These are phyloP conservation scores for Penicillium lagena DNA, from an alignment of 495 filamentous ascomycete genomes.

Conservation along the genomic window DNA sequence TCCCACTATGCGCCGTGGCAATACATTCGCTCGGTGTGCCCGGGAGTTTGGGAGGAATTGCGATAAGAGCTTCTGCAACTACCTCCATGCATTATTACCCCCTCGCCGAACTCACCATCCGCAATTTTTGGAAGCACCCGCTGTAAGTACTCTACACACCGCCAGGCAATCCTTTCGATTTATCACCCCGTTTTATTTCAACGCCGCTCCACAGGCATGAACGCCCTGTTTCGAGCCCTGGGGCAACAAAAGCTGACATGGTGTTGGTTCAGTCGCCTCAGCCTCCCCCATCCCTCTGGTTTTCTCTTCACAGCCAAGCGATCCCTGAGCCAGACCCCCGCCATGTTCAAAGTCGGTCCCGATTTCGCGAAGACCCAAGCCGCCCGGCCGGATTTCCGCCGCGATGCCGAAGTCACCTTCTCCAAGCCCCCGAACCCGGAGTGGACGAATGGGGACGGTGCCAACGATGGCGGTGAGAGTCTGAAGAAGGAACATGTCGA, in stretches of 20 bases:
- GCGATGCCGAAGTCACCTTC: slow-evolving; percentile 44
- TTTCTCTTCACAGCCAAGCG: background rate
- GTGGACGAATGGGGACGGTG: slow-evolving; percentile 76
- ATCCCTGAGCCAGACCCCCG: slow-evolving; percentile 15
- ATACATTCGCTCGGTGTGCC: too few species aligned
- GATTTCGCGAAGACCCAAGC: slow-evolving; percentile 76
- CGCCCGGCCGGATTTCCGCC: slow-evolving; percentile 60
- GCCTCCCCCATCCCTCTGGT: background rate
- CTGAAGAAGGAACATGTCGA: slow-evolving; percentile 59
- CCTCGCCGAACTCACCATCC: background rate
- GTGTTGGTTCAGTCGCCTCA: slow-evolving; percentile 1
- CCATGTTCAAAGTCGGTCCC: slow-evolving; percentile 21
- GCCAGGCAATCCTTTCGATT: background rate
- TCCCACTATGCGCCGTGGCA: too few species aligned
- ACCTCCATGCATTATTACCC: background rate
- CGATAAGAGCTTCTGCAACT: background rate
- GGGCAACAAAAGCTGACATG: background rate
- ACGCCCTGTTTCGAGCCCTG: too few species aligned
- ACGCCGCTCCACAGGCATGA: background rate
- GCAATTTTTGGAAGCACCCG: background rate
- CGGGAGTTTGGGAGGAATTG: too few species aligned
- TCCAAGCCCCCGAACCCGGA: slow-evolving; percentile 66
- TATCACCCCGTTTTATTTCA: too few species aligned
- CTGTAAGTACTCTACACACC: slow-evolving; percentile 2
- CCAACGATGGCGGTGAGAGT: slow-evolving; percentile 53